A percentile compares a stretch with the other conserved stretches of the same genome.
Evolutionary conservation across 345 rosid genomes (phyloP).

Genomic region (Balakata baccata): DNA sequence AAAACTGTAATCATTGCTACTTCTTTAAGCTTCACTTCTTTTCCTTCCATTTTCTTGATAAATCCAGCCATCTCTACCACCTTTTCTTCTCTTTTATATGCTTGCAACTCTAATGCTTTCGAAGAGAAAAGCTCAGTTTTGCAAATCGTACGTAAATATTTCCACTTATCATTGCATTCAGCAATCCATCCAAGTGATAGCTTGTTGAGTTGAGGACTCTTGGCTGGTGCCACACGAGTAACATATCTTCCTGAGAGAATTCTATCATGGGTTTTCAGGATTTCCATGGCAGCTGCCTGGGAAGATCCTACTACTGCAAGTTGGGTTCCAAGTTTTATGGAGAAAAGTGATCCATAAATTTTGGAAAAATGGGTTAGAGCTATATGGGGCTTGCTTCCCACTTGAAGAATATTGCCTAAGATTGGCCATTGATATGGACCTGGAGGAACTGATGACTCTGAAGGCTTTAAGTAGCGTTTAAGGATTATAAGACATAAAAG

Average conservation of each 20-base stretch:
- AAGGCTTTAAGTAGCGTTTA: slow-evolving; percentile 16
- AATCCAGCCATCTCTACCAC: slow-evolving; percentile 24
- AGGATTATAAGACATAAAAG: slow-evolving; percentile 18
- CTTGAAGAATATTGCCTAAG: slow-evolving; percentile 35
- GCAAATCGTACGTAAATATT: slow-evolving; percentile 20
- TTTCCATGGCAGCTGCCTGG: slow-evolving; percentile 31
- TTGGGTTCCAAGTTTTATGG: slow-evolving; percentile 32
- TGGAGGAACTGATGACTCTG: slow-evolving; percentile 28
- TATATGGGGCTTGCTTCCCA: slow-evolving; percentile 28
- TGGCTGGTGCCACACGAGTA: slow-evolving; percentile 28
- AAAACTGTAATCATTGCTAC: slow-evolving; percentile 26
- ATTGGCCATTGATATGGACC: slow-evolving; percentile 37
- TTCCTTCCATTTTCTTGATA: slow-evolving; percentile 28
- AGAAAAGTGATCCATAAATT: slow-evolving; percentile 32
- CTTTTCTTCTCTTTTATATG: slow-evolving; percentile 20
- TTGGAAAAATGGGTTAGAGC: slow-evolving; percentile 19
- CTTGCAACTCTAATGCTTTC: slow-evolving; percentile 26
- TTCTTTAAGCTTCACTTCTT: slow-evolving; percentile 29
- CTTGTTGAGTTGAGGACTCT: slow-evolving; percentile 26
- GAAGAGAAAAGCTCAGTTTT: slow-evolving; percentile 30
- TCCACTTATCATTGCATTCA: slow-evolving; percentile 37
- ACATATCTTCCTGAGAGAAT: slow-evolving; percentile 33
- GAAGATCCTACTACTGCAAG: slow-evolving; percentile 35
- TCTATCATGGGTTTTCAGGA: slow-evolving; percentile 32
- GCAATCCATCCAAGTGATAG: slow-evolving; percentile 30